These are phyloP conservation scores for Saitoella complicata DNA, from an alignment of 805 yeast species.

Conservation along the genomic window DNA sequence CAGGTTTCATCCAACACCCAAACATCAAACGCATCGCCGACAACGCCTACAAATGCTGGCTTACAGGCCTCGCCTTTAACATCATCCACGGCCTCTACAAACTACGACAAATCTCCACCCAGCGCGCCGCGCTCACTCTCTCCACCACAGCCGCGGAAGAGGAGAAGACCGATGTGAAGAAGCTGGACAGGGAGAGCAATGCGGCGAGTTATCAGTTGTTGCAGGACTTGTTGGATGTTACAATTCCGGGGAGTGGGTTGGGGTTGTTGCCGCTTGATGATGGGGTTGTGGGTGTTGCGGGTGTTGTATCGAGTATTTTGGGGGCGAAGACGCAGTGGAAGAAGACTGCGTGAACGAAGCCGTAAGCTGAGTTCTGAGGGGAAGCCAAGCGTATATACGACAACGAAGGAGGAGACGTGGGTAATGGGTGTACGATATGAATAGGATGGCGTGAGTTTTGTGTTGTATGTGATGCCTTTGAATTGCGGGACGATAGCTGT, in stretches of 20 bases:
- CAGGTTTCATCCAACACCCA: conserved; percentile 20
- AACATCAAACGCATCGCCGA: conserved; percentile 12
- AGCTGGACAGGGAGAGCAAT: conserved; percentile 26
- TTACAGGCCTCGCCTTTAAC: conserved; percentile 49
- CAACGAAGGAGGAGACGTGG: too few relatives aligned
- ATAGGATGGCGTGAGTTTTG: too few relatives aligned
- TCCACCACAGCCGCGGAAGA: conserved; percentile 19
- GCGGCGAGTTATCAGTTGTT: conserved; percentile 44
- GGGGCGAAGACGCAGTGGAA: conserved; percentile 32
- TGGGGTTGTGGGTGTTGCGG: conserved; percentile 70
- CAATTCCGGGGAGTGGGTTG: conserved; percentile 60
- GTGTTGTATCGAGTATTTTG: conserved; percentile 61
- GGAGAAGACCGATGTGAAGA: conserved; percentile 24
- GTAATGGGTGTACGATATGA: too few relatives aligned
- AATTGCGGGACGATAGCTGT: too few relatives aligned
- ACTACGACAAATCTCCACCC: conserved; percentile 28
- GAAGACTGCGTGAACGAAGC: not conserved
- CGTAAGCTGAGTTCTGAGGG: too few relatives aligned
- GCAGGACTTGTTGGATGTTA: conserved; percentile 61
- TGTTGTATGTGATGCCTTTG: too few relatives aligned
- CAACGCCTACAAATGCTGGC: conserved; percentile 50
- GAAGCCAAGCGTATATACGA: too few relatives aligned
- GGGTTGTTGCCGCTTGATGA: conserved; percentile 48
- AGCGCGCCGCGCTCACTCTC: conserved; percentile 19
- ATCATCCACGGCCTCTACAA: conserved; percentile 42